Evolutionary conservation across 495 filamentous ascomycete species (phyloP).

Genomic region (Penicillium subrubescens): DNA sequence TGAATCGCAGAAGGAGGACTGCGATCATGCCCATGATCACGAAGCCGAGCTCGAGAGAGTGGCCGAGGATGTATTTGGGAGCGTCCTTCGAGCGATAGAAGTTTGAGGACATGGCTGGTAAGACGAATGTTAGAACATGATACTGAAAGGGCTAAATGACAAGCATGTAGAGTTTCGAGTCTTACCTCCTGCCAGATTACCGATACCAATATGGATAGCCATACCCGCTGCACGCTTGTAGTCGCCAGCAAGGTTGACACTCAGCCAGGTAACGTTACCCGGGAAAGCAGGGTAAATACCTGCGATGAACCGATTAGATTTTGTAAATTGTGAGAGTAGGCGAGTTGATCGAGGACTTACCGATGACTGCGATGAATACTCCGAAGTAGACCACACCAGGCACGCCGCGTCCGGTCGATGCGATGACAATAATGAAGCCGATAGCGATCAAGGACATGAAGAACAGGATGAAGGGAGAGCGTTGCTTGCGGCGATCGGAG

Average conservation of each 20-base stretch:
- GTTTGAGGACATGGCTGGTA: conserved; percentile 68
- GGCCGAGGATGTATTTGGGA: conserved; percentile 68
- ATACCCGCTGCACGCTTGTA: conserved; percentile 74
- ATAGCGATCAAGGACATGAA: conserved; percentile 61
- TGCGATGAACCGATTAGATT: conserved; percentile 6
- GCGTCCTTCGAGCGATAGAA: conserved; percentile 70
- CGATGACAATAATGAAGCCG: conserved; percentile 65
- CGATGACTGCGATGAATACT: conserved; percentile 70
- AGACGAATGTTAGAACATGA: conserved; percentile 5
- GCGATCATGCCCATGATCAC: conserved; percentile 63
- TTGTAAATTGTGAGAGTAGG: not conserved
- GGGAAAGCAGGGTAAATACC: conserved; percentile 54
- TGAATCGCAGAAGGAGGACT: conserved; percentile 51
- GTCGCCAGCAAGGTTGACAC: conserved; percentile 69
- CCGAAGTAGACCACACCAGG: conserved; percentile 73
- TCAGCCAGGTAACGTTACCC: conserved; percentile 70
- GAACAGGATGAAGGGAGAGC: conserved; percentile 65
- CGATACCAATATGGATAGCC: conserved; percentile 74
- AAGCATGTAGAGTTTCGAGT: not conserved
- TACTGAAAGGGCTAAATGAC: not conserved
- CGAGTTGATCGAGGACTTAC: conserved; percentile 57
- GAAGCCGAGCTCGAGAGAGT: conserved; percentile 69
- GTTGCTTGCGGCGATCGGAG: conserved; percentile 61
- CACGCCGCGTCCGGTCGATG: conserved; percentile 41
- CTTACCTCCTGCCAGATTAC: conserved; percentile 65